Evolutionary conservation across 164 flowering plant genomes (phyloP).

Genomic region (Magnolia kwangsiensis): DNA sequence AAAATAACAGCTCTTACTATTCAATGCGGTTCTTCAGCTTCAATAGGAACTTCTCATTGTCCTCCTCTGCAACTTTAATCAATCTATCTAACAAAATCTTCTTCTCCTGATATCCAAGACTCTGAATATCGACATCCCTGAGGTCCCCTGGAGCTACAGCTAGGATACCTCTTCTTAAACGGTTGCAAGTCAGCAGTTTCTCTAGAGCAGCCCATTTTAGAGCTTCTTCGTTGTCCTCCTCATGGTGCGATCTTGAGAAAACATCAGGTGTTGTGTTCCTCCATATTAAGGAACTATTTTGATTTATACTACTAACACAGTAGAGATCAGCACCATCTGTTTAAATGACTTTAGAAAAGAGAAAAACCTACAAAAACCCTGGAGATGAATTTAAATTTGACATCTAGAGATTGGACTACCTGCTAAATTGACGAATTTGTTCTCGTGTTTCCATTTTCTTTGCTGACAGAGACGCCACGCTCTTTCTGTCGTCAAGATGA

Average conservation of each 20-base stretch:
- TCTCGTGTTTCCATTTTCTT: not conserved
- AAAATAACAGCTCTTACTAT: slow-evolving; percentile 36
- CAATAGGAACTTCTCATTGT: slow-evolving; percentile 78
- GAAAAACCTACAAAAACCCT: not conserved
- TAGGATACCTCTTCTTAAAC: slow-evolving; percentile 17
- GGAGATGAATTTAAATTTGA: not conserved
- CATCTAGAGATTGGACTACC: not conserved
- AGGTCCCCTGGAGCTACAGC: slow-evolving; percentile 16
- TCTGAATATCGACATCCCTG: slow-evolving; percentile 67
- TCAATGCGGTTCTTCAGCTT: slow-evolving; percentile 73
- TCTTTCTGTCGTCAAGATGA: too few relatives aligned
- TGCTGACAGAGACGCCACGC: too few relatives aligned
- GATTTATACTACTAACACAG: slow-evolving; percentile 1
- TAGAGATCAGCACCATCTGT: slow-evolving; percentile 8
- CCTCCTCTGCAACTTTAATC: slow-evolving; percentile 80
- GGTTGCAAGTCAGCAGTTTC: slow-evolving; percentile 21
- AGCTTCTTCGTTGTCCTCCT: slow-evolving; percentile 24
- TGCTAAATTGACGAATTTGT: not conserved
- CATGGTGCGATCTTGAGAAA: slow-evolving; percentile 13
- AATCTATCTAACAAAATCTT: slow-evolving; percentile 66
- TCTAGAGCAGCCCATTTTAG: slow-evolving; percentile 26
- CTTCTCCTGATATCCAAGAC: slow-evolving; percentile 50
- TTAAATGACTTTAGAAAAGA: not conserved
- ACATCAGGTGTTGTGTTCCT: slow-evolving; percentile 4
- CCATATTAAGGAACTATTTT: slow-evolving; percentile 9